A percentile compares a stretch with the other conserved stretches of the same genome.
Conservation (phyloP, 352 stramenopile genomes). For the Phytophthora constricta region DNA sequence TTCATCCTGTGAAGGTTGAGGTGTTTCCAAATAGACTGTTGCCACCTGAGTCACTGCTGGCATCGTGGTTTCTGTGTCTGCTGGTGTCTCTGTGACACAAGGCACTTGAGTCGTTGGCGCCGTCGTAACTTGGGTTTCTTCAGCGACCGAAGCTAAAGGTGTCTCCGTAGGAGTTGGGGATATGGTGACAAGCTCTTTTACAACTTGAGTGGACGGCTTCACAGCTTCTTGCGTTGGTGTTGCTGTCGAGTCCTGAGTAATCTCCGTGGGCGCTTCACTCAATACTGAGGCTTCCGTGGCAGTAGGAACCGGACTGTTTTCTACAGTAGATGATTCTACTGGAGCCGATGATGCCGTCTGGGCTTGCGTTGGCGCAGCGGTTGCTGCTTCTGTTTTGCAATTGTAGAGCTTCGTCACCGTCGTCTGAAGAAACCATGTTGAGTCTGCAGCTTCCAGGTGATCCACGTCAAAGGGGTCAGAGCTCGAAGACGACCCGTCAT, state of each 20-base stretch:
- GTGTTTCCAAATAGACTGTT: neutral
- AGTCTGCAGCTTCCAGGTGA: conserved; percentile 13
- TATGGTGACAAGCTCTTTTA: neutral
- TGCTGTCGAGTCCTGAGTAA: neutral
- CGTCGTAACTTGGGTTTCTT: conserved; percentile 12
- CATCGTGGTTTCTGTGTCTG: conserved; percentile 2
- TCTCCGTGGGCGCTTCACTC: no score
- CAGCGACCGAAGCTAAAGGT: neutral
- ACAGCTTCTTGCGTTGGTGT: neutral
- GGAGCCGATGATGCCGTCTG: conserved; percentile 8
- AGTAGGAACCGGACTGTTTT: no score
- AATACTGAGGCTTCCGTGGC: no score
- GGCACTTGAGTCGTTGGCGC: neutral
- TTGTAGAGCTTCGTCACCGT: conserved; percentile 24
- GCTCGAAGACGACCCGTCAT: conserved; percentile 6
- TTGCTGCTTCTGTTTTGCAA: conserved; percentile 15
- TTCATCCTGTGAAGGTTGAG: conserved; percentile 1
- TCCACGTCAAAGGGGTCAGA: conserved; percentile 22
- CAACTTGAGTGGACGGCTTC: neutral
- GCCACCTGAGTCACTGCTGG: neutral
- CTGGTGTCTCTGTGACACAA: conserved; percentile 1
- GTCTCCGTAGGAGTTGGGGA: neutral
- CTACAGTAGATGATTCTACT: no score
- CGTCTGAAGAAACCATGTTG: conserved; percentile 48
- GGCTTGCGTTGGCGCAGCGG: conserved; percentile 1